Percentiles rank a stretch among this genome's conserved stretches.
Evolutionary conservation across 768 basidiomycete species (phyloP).

Genomic region (Kwoniella newhampshirensis): DNA sequence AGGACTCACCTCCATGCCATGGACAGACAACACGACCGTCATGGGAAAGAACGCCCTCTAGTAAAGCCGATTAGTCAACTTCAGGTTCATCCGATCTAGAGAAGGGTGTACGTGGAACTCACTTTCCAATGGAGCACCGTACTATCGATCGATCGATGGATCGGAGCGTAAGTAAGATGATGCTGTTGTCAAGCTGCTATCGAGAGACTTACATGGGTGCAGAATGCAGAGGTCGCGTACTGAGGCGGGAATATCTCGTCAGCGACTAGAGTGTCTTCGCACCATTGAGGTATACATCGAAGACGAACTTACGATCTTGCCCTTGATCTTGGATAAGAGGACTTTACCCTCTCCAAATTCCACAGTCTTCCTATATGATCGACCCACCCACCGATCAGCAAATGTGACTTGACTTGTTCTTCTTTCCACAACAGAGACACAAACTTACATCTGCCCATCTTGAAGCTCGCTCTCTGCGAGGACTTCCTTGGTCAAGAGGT

Average conservation of each 20-base stretch:
- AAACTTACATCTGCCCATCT: constrained; percentile 66
- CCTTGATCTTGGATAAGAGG: constrained; percentile 71
- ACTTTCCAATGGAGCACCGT: constrained; percentile 78
- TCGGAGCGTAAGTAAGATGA: too few species aligned
- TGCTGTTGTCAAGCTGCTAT: too few species aligned
- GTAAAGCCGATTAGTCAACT: constrained; percentile 57
- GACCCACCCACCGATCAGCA: neutral
- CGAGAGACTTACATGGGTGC: constrained; percentile 63
- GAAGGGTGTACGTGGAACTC: constrained; percentile 9
- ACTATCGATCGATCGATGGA: constrained; percentile 53
- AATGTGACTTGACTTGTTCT: neutral
- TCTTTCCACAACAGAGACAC: neutral
- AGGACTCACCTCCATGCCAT: constrained; percentile 77
- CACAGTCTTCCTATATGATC: constrained; percentile 70
- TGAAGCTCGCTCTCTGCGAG: constrained; percentile 62
- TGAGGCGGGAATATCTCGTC: constrained; percentile 2
- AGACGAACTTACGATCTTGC: constrained; percentile 60
- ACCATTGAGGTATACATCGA: too few species aligned
- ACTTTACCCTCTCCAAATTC: constrained; percentile 73
- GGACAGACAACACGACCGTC: constrained; percentile 81
- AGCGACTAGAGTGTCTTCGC: neutral
- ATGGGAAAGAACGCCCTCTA: constrained; percentile 70
- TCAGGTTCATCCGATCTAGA: neutral
- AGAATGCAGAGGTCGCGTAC: constrained; percentile 73
- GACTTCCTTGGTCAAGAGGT: constrained; percentile 55